Conservation (phyloP, 352 stramenopile species). For the Phytophthora megakarya region DNA sequence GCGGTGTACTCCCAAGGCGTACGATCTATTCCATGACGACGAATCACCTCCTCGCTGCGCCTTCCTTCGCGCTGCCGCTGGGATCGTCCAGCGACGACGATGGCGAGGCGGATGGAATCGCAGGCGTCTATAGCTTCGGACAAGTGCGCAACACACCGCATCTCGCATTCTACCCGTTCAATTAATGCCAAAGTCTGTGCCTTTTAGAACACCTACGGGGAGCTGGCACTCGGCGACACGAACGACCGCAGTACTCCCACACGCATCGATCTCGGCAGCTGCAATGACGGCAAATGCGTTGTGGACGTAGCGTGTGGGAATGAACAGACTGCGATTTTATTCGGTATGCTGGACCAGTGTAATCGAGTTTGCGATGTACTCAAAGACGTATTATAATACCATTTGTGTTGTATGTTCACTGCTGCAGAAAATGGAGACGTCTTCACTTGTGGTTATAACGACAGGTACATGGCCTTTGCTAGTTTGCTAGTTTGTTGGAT, state of each 20-base stretch:
- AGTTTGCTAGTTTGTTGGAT: constrained; percentile 3
- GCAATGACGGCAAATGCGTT: constrained; percentile 47
- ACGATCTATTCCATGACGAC: constrained; percentile 18
- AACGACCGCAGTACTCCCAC: constrained; percentile 64
- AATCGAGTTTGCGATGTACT: neutral
- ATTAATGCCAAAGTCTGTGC: neutral
- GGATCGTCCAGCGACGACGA: constrained; percentile 21
- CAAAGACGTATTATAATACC: neutral
- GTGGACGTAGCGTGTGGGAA: constrained; percentile 89
- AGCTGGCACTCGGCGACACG: constrained; percentile 89
- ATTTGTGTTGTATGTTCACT: neutral
- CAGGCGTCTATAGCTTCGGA: constrained; percentile 53
- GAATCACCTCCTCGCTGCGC: constrained; percentile 33
- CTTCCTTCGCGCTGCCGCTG: constrained; percentile 20
- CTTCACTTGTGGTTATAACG: constrained; percentile 92
- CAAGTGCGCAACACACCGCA: constrained; percentile 29
- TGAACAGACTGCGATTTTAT: constrained; percentile 90
- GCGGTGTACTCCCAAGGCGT: too few species aligned
- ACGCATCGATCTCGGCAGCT: constrained; percentile 37
- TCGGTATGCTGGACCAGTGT: constrained; percentile 39
- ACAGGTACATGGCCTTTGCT: constrained; percentile 56
- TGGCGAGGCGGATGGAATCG: neutral
- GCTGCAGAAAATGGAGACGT: constrained; percentile 70
- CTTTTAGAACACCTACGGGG: constrained; percentile 90
- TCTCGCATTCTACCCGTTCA: neutral